Evolutionary conservation across 352 stramenopile species (phyloP), one percentile per base, ranked within the genome.

Genomic region (Globisporangium alternatum): DNA sequence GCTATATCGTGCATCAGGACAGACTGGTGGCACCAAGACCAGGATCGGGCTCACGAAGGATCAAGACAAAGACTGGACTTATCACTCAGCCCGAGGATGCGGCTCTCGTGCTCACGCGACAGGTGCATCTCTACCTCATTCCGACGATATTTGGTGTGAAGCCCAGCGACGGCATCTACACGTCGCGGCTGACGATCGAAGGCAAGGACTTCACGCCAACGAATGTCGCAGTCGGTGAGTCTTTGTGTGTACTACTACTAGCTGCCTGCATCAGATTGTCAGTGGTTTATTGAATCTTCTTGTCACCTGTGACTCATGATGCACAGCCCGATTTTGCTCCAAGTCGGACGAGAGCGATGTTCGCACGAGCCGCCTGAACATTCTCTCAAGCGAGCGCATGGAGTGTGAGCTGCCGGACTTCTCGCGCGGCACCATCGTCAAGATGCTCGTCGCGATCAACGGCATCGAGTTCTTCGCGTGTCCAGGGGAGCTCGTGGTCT

Each of bases 351-450:
- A 69, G 1, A 62, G 56, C 2, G 68, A 89, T 33, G 61, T 82
- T 1, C 75, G 76, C 10, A 76, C 65, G 6, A 70, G 67, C 9
- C 68, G 48, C 12, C 59, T 90, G 8, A n/a, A 33, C 1, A 67
- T 90, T 1, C 45, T 83, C 2, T 88, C 78, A 2, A 68, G 64
- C 60, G 65, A 79, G 8, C 68, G 65, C 0, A 86, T 91, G 74
- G 74, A 86, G 43, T 88, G 77, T 28, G 60, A 47, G n/a, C 75
- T 87, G 0, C 83, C 83, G 0, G 83, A 91, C 30, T 91, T 89
- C 25, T 74, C 80, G 0, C 65, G 77, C 6, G 80, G 80, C 17
- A 75, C 78, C 0, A 44, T 82, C 2, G 79, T 91, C 6, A 69
- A 70, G 3, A 72, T 85, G n/a, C 68, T 63, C 2, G 54, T 91